Evolutionary conservation across 306 rosid species (phyloP).

Genomic region (Canavalia gladiata): DNA sequence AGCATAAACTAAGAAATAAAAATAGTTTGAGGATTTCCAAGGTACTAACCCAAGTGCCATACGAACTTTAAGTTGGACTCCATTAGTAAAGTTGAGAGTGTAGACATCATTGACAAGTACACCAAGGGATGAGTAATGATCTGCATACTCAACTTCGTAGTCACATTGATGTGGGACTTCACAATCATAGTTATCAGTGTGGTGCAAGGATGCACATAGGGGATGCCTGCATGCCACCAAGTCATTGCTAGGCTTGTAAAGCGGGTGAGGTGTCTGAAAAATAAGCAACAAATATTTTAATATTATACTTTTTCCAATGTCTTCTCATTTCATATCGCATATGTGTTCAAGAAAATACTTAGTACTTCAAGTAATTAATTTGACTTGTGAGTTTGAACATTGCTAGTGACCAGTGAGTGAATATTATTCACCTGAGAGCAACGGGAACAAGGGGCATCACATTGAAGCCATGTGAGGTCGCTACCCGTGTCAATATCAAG

Average conservation of each 20-base stretch:
- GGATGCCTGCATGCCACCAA: slow-evolving; percentile 74
- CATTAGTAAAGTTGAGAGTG: slow-evolving; percentile 73
- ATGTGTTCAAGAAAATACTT: background rate
- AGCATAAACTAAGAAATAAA: no score
- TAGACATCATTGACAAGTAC: slow-evolving; percentile 84
- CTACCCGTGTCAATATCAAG: slow-evolving; percentile 96
- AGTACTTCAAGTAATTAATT: background rate
- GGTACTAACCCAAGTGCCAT: slow-evolving; percentile 81
- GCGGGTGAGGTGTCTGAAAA: slow-evolving; percentile 89
- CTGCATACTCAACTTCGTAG: slow-evolving; percentile 87
- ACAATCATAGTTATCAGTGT: slow-evolving; percentile 55
- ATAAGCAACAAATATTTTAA: slow-evolving; percentile 33
- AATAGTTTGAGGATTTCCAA: background rate
- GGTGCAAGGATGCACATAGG: slow-evolving; percentile 69
- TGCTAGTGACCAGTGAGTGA: no score
- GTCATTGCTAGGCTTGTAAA: slow-evolving; percentile 78
- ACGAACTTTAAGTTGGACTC: slow-evolving; percentile 66
- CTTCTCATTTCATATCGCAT: no score
- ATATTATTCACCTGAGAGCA: slow-evolving; percentile 71
- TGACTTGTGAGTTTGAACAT: background rate
- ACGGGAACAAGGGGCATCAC: slow-evolving; percentile 86
- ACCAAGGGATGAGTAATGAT: slow-evolving; percentile 87
- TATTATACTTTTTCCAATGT: no score
- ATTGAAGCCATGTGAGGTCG: slow-evolving; percentile 98
- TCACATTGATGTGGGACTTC: slow-evolving; percentile 83